phyloP scores from a whole-genome alignment of 306 rosid species.

The Lablab purpureus region DNA sequence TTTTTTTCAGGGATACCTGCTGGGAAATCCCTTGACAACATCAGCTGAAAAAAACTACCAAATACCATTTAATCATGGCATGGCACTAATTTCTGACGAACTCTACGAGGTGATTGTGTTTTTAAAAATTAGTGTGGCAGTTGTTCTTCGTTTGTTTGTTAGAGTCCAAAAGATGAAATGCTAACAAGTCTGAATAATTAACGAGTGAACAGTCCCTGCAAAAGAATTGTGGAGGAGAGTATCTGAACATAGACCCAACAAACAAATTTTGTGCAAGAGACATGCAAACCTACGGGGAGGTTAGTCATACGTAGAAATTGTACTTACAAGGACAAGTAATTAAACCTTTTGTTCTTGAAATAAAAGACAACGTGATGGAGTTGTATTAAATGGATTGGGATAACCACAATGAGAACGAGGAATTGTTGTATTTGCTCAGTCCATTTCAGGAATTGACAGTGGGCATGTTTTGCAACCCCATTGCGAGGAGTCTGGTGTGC shows the following conservation, averaged over 20 bases:
- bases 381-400: not conserved
- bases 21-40: slow-evolving; percentile 28
- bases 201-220: not conserved
- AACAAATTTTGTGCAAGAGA: not conserved
- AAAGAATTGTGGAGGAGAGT: slow-evolving; percentile 6
- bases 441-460: slow-evolving; percentile 35
- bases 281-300: not conserved
- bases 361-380: not conserved
- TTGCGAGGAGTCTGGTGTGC: slow-evolving; percentile 38
- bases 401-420: not conserved
- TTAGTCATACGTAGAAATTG: not conserved
- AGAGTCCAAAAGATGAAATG: not conserved
- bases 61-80: slow-evolving; percentile 54
- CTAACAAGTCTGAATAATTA: not conserved
- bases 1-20: not conserved
- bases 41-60: not conserved
- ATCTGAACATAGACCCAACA: not conserved
- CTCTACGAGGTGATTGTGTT: slow-evolving; percentile 50
- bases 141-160: not conserved
- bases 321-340: not conserved
- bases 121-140: not conserved
- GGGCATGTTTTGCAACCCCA: slow-evolving; percentile 40
- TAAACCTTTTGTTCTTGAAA: not conserved
- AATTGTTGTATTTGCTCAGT: slow-evolving; percentile 34
- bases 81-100: slow-evolving; percentile 65